Percentiles rank a stretch among this genome's conserved stretches.
phyloP scores from a whole-genome alignment of 768 basidiomycete genomes.

The Pluteus cervinus region DNA sequence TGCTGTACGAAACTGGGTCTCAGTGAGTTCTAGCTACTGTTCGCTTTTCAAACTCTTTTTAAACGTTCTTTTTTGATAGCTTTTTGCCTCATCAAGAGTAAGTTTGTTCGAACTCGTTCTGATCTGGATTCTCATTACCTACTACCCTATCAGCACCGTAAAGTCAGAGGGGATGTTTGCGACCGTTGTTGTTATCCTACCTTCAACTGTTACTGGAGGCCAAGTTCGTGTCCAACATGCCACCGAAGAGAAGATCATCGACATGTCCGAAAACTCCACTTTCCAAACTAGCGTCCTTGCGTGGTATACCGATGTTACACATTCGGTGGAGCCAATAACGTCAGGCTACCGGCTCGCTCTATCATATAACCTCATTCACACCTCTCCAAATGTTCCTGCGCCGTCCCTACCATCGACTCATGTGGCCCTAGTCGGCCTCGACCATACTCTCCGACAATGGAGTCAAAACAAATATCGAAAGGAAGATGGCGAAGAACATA shows the following conservation, averaged over 20 bases:
- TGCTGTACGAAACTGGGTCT: slow-evolving; percentile 31
- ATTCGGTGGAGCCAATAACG: slow-evolving; percentile 32
- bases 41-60: neutral
- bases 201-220: slow-evolving; percentile 33
- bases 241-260: slow-evolving; percentile 15
- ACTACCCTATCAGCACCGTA: too few relatives aligned
- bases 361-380: slow-evolving; percentile 32
- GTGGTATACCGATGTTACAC: slow-evolving; percentile 36
- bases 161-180: slow-evolving; percentile 34
- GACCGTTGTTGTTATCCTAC: slow-evolving; percentile 32
- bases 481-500: neutral
- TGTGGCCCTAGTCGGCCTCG: slow-evolving; percentile 10
- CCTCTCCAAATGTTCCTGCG: slow-evolving; percentile 10
- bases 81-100: slow-evolving; percentile 28
- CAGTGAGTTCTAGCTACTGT: slow-evolving; percentile 16
- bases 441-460: slow-evolving; percentile 23
- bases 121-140: neutral
- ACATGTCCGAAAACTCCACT: slow-evolving; percentile 15
- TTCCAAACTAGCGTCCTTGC: slow-evolving; percentile 23
- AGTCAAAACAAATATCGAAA: slow-evolving; percentile 4
- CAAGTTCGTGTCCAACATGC: slow-evolving; percentile 25
- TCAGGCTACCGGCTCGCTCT: slow-evolving; percentile 34
- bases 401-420: slow-evolving; percentile 12
- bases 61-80: slow-evolving; percentile 14
- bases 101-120: neutral